phyloP scores from a whole-genome alignment of 2,329 filamentous ascomycete species.

The Trichoderma sp. region DNA sequence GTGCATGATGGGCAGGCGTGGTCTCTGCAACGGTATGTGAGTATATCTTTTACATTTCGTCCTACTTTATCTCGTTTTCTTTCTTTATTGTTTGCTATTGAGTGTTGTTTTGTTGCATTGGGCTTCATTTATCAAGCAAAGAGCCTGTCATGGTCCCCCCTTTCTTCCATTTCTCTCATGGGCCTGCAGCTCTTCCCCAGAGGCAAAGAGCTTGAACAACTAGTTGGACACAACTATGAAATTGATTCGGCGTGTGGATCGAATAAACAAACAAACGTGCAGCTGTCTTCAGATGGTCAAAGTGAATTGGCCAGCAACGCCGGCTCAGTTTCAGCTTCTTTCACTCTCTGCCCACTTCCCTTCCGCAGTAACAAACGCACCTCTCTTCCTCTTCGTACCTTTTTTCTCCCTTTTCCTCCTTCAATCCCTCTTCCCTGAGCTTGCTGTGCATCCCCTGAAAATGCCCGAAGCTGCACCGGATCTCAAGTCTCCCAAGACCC shows the following conservation, averaged over 20 bases:
- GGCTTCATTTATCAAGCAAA: not conserved
- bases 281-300: slow-evolving; percentile 9
- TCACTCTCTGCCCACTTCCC: not conserved
- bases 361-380: not conserved
- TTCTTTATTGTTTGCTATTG: not conserved
- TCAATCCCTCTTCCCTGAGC: not conserved
- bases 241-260: not conserved
- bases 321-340: not conserved
- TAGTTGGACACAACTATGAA: not conserved
- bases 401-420: not conserved
- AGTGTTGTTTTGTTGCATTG: not conserved
- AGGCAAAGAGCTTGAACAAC: not conserved
- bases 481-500: slow-evolving; percentile 32
- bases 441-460: not conserved
- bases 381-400: not conserved
- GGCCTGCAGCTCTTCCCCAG: not conserved
- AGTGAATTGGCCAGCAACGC: not conserved
- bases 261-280: not conserved
- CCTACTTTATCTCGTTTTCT: not conserved
- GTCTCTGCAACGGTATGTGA: slow-evolving; percentile 41
- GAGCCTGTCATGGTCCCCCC: not conserved
- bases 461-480: slow-evolving; percentile 30
- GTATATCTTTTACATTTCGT: slow-evolving; percentile 21
- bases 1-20: slow-evolving; percentile 36
- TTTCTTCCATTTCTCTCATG: not conserved